Evolutionary conservation across 2,329 filamentous ascomycete genomes (phyloP).

Genomic region (Diaporthe ampelina): DNA sequence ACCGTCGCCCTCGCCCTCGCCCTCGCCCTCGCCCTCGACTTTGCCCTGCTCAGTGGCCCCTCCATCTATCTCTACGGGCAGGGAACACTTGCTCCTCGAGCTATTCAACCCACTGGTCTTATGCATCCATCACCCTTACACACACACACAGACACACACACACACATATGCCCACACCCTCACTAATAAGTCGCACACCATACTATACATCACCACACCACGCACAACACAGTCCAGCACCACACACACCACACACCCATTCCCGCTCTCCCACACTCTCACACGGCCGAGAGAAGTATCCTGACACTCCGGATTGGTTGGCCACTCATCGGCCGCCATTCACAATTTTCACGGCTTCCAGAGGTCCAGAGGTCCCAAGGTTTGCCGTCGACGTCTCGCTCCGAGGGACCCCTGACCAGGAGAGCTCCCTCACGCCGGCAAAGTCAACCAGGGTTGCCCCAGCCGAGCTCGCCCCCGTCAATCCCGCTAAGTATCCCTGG

Average conservation of each 20-base stretch:
- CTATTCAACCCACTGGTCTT: slow-evolving; percentile 17
- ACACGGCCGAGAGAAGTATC: slow-evolving; percentile 12
- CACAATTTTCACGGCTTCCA: not conserved
- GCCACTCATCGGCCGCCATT: slow-evolving; percentile 19
- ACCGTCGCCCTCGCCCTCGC: too few relatives aligned
- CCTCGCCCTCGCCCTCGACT: not conserved
- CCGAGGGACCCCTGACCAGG: slow-evolving; percentile 21
- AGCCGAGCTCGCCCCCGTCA: slow-evolving; percentile 22
- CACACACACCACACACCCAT: not conserved
- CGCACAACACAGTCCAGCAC: not conserved
- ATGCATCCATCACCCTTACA: not conserved
- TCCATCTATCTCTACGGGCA: not conserved
- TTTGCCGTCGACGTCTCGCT: slow-evolving; percentile 21
- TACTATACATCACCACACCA: not conserved
- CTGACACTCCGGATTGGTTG: not conserved
- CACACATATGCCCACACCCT: not conserved
- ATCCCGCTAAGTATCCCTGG: slow-evolving; percentile 10
- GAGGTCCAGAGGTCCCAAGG: not conserved
- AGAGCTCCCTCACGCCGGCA: slow-evolving; percentile 16
- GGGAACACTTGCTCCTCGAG: not conserved
- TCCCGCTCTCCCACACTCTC: not conserved
- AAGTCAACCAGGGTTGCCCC: slow-evolving; percentile 27
- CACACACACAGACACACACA: not conserved
- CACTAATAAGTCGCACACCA: not conserved
- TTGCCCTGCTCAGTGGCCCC: not conserved